A percentile compares a stretch with the other conserved stretches of the same genome.
Evolutionary conservation across 177 flowering plant genomes (phyloP).

Genomic region (Tripterygium wilfordii): DNA sequence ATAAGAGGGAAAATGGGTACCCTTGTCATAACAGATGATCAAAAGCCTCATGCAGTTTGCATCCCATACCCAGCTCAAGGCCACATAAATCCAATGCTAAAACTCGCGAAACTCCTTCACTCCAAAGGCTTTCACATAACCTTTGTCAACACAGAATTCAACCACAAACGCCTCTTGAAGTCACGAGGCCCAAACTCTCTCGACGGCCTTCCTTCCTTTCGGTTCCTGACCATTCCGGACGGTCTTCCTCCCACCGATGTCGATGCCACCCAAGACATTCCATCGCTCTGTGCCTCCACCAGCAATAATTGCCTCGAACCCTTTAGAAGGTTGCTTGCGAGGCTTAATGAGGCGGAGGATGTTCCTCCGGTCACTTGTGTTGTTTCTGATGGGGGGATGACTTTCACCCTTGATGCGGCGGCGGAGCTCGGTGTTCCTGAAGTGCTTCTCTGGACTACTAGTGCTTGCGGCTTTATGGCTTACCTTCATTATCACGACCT

Average conservation of each 20-base stretch:
- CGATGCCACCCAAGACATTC: constrained; percentile 42
- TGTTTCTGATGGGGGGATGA: constrained; percentile 38
- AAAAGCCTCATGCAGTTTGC: constrained; percentile 52
- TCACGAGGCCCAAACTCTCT: constrained; percentile 37
- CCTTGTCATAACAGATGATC: not conserved
- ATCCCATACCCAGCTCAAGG: constrained; percentile 61
- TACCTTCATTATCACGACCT: constrained; percentile 22
- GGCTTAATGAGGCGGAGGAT: constrained; percentile 17
- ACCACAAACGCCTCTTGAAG: constrained; percentile 38
- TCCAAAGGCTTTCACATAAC: constrained; percentile 47
- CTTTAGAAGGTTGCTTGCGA: constrained; percentile 19
- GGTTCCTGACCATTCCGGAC: constrained; percentile 45
- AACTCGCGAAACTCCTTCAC: constrained; percentile 50
- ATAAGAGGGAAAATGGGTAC: constrained; percentile 27
- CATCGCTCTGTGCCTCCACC: constrained; percentile 30
- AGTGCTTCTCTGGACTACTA: constrained; percentile 33
- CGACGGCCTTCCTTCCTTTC: constrained; percentile 31
- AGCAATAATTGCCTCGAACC: constrained; percentile 22
- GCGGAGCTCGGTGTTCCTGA: constrained; percentile 36
- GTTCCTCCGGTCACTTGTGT: constrained; percentile 45
- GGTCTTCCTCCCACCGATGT: constrained; percentile 40
- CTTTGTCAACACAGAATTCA: constrained; percentile 49
- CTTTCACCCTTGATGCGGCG: constrained; percentile 37
- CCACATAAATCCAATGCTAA: constrained; percentile 54
- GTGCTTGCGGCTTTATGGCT: constrained; percentile 31